These are phyloP conservation scores for Coprinopsis sp. DNA, from an alignment of 768 basidiomycete genomes.

Conservation along the genomic window DNA sequence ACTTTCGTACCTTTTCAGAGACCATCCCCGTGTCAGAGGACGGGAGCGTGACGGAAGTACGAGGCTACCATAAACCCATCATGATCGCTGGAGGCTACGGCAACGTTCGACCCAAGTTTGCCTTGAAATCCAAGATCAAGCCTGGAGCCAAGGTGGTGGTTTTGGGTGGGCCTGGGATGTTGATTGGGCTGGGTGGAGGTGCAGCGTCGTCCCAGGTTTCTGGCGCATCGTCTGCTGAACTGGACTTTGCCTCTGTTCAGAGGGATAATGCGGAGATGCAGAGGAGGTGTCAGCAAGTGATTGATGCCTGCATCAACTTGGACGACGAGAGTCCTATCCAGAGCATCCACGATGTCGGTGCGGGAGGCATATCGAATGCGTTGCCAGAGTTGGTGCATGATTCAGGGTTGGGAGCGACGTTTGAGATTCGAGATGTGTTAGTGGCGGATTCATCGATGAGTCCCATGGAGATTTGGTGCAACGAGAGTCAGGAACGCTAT, in stretches of 20 bases:
- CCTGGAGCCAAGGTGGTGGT: conserved; percentile 88
- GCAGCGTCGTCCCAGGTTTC: conserved; percentile 93
- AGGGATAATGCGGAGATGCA: conserved; percentile 99
- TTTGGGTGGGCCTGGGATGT: conserved; percentile 90
- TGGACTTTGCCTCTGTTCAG: conserved; percentile 98
- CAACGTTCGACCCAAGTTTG: conserved; percentile 81
- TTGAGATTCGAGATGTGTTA: conserved; percentile 91
- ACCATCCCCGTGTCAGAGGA: conserved; percentile 53
- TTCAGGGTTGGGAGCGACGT: conserved; percentile 81
- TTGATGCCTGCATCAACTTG: conserved; percentile 77
- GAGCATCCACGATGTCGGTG: conserved; percentile 98
- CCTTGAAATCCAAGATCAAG: conserved; percentile 71
- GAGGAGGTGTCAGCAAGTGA: conserved; percentile 93
- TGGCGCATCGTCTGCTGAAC: conserved; percentile 83
- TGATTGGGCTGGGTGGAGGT: conserved; percentile 96
- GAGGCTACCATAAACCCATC: conserved; percentile 99
- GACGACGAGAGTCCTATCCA: conserved; percentile 71
- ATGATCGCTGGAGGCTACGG: conserved; percentile 99
- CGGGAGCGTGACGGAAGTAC: conserved; percentile 50
- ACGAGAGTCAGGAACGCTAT: conserved; percentile 97
- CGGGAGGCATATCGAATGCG: conserved; percentile 94
- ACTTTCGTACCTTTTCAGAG: conserved; percentile 93
- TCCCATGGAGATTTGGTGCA: conserved; percentile 99
- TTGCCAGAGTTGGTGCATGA: conserved; percentile 97
- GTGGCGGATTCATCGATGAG: conserved; percentile 93